Conservation (phyloP, 768 basidiomycete genomes). For the Pleurotus citrinopileatus region DNA sequence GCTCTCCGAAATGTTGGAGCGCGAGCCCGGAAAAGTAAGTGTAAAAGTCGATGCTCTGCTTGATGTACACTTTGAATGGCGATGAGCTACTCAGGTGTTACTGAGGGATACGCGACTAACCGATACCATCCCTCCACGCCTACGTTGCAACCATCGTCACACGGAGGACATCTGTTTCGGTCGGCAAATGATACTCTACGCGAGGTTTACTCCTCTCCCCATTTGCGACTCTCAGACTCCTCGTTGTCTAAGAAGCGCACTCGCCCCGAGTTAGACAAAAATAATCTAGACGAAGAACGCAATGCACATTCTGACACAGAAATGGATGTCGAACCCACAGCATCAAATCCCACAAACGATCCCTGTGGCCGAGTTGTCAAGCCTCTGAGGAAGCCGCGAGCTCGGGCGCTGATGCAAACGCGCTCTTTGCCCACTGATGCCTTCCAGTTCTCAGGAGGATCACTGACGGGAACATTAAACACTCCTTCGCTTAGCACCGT, state of each 20-base stretch:
- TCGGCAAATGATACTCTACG: slow-evolving; percentile 57
- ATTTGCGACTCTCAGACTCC: slow-evolving; percentile 10
- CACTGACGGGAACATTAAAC: slow-evolving; percentile 1
- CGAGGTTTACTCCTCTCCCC: slow-evolving; percentile 33
- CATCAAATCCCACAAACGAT: slow-evolving; percentile 9
- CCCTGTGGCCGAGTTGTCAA: slow-evolving; percentile 31
- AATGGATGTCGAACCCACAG: slow-evolving; percentile 26
- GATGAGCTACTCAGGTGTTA: slow-evolving; percentile 41
- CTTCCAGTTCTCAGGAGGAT: slow-evolving; percentile 11
- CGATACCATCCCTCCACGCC: slow-evolving; percentile 19
- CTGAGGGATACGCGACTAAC: slow-evolving; percentile 51
- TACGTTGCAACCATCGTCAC: slow-evolving; percentile 24
- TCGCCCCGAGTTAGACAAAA: slow-evolving; percentile 28
- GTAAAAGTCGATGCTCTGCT: slow-evolving; percentile 23
- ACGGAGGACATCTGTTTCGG: slow-evolving; percentile 40
- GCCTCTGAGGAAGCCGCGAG: slow-evolving; percentile 34
- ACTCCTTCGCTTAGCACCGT: not conserved
- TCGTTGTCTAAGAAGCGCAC: slow-evolving; percentile 32
- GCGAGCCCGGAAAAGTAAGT: slow-evolving; percentile 58
- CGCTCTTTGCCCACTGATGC: slow-evolving; percentile 34
- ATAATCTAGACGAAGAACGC: slow-evolving; percentile 21
- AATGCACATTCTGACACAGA: slow-evolving; percentile 26
- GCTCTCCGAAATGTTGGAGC: slow-evolving; percentile 54
- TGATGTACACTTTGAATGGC: slow-evolving; percentile 18
- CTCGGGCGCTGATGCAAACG: slow-evolving; percentile 26